Conservation (phyloP, 1,284 basidiomycete genomes). For the Trichosporon asahii region DNA sequence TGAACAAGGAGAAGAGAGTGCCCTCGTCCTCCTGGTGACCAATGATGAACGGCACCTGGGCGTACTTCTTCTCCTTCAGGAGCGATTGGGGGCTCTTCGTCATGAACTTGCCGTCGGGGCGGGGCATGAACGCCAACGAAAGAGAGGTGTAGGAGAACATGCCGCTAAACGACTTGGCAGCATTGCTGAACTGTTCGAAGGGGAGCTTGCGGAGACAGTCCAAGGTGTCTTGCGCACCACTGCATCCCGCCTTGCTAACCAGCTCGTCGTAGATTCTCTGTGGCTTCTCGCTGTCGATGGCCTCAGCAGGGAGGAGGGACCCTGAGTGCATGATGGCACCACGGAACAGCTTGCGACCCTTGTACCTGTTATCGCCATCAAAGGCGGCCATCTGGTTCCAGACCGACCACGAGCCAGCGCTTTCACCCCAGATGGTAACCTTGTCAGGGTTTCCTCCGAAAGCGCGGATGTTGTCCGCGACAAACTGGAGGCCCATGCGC, state of each 20-base stretch:
- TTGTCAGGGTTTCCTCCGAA: slow-evolving; percentile 48
- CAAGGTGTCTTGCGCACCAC: slow-evolving; percentile 54
- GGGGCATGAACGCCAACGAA: slow-evolving; percentile 54
- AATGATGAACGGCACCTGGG: slow-evolving; percentile 21
- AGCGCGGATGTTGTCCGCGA: slow-evolving; percentile 38
- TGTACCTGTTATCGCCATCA: slow-evolving; percentile 47
- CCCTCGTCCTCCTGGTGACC: slow-evolving; percentile 30
- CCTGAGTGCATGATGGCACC: slow-evolving; percentile 48
- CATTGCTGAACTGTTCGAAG: slow-evolving; percentile 31
- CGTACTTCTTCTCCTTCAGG: too few relatives aligned
- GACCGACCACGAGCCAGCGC: slow-evolving; percentile 54
- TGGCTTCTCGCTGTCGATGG: slow-evolving; percentile 1
- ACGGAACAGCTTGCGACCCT: slow-evolving; percentile 53
- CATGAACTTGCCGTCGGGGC: slow-evolving; percentile 58
- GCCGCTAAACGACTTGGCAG: slow-evolving; percentile 15
- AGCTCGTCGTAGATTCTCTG: slow-evolving; percentile 20
- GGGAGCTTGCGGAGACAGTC: slow-evolving; percentile 56
- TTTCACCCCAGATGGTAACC: slow-evolving; percentile 58
- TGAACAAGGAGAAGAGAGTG: slow-evolving; percentile 29
- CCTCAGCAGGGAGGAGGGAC: slow-evolving; percentile 41
- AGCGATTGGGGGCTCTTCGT: slow-evolving; percentile 3
- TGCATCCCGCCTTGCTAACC: slow-evolving; percentile 11
- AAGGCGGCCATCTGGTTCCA: slow-evolving; percentile 58
- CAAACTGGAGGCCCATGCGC: slow-evolving; percentile 42
- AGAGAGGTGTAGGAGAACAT: slow-evolving; percentile 15